Percentiles rank a stretch among this genome's conserved stretches.
Evolutionary conservation across 2,329 filamentous ascomycete species (phyloP).

Genomic region (Verticillium alfalfae): DNA sequence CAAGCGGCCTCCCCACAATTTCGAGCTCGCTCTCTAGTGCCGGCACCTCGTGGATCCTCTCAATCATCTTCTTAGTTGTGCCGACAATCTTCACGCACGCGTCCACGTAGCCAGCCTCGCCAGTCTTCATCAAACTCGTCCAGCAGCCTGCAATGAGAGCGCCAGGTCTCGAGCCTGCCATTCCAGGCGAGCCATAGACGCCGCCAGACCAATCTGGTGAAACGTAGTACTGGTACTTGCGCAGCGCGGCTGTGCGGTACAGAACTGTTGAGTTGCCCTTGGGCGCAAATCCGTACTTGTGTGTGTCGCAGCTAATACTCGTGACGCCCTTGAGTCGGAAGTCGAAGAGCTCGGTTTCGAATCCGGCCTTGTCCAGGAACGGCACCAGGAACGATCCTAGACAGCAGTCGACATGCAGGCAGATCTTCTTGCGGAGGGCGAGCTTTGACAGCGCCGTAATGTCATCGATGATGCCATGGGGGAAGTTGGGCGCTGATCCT

Average conservation of each 20-base stretch:
- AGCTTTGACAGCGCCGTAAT: slow-evolving; percentile 80
- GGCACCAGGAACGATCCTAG: slow-evolving; percentile 93
- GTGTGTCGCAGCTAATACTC: slow-evolving; percentile 92
- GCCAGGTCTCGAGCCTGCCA: slow-evolving; percentile 87
- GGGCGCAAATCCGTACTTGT: slow-evolving; percentile 98
- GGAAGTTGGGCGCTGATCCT: slow-evolving; percentile 94
- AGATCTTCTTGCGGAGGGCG: slow-evolving; percentile 71
- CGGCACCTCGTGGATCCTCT: slow-evolving; percentile 65
- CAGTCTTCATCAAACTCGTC: slow-evolving; percentile 84
- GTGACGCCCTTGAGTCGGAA: slow-evolving; percentile 93
- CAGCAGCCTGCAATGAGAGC: slow-evolving; percentile 95
- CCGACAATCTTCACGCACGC: slow-evolving; percentile 86
- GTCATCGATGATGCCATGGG: slow-evolving; percentile 96
- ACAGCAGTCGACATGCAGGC: slow-evolving; percentile 96
- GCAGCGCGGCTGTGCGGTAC: slow-evolving; percentile 74
- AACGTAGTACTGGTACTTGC: slow-evolving; percentile 94
- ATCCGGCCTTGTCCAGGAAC: slow-evolving; percentile 88
- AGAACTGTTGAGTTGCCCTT: slow-evolving; percentile 94
- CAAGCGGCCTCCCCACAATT: slow-evolving; percentile 78
- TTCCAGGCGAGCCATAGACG: slow-evolving; percentile 88
- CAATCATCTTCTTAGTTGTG: slow-evolving; percentile 74
- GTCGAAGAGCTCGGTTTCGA: slow-evolving; percentile 82
- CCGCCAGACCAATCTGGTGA: slow-evolving; percentile 92
- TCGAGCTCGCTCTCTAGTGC: slow-evolving; percentile 67
- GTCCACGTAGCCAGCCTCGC: slow-evolving; percentile 81